Base-by-base conservation (phyloP, 1,139 yeast genomes). In the Suhomyces anneliseae region DNA sequence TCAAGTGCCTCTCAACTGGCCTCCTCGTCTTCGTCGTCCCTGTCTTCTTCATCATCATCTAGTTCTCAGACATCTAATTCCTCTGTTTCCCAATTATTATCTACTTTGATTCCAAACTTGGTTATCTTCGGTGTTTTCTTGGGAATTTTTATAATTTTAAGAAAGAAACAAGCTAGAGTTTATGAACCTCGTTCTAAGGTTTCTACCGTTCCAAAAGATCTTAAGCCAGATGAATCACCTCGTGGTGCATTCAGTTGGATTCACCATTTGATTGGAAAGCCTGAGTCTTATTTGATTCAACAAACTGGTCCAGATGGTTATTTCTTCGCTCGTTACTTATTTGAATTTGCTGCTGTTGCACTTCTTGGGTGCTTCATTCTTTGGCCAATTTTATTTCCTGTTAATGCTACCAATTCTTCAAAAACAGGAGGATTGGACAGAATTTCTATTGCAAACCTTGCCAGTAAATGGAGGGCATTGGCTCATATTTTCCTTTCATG, bases 231-330 rank as follows among this genome's bases (percentile, higher is more conserved):
- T 5, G 76, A 74, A 31, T 68, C 81, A n/a, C 85, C 90, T 1
- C 56, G 65, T 6, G 87, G 88, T 1, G 68, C 76, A 1, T 68
- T 76, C 42, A 59, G 70, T 9, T 87, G 93, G 95, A 54, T 85
- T 4, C 64, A 77, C 1, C 71, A 70, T 42, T 51, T 85, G 27
- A 54, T 83, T 41, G 54, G 64, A 10, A 81, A 82, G 55, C 82
- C 87, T 1, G 93, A 87, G 54, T 60, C 85, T 2, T 88, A 78
- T 61, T 68, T 90, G 46, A 78, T 93, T 52, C 88, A 87, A 59
- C 90, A 87, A 55, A 77, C 90, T 31, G 95, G 97, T 38, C 66
- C 89, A 10, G 98, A 92, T 65, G 97, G 97, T 12, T 93, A 90
- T 68, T 83, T 90, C 57, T 92, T 88, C 61, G 66, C 89, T 45